Evolutionary conservation across 2,329 filamentous ascomycete species (phyloP).

Genomic region (Emergomyces pasteurianus): DNA sequence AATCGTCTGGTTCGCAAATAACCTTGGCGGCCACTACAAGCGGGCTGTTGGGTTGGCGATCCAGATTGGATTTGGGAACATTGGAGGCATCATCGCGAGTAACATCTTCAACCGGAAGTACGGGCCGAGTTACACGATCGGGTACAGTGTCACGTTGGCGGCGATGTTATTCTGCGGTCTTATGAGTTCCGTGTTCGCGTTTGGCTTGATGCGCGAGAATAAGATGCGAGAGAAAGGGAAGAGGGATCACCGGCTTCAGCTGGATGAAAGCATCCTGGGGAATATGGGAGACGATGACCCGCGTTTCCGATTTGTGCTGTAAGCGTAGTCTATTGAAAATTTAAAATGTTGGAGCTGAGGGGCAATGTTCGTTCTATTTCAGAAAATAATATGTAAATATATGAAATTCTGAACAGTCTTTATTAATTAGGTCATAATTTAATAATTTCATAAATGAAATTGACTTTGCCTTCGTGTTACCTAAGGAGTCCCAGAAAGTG

Average conservation of each 20-base stretch:
- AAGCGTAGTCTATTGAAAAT: too few species aligned
- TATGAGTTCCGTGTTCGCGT: constrained; percentile 16
- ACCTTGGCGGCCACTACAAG: constrained; percentile 58
- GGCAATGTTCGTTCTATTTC: too few species aligned
- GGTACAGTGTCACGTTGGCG: constrained; percentile 26
- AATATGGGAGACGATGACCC: constrained; percentile 26
- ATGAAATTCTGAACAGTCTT: too few species aligned
- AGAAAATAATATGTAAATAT: too few species aligned
- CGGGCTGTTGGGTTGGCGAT: constrained; percentile 54
- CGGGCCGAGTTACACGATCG: constrained; percentile 26
- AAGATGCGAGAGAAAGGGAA: constrained; percentile 17
- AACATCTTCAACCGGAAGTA: constrained; percentile 30
- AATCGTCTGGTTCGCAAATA: constrained; percentile 56
- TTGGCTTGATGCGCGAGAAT: constrained; percentile 20
- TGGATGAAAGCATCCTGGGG: constrained; percentile 14
- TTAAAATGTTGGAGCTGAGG: too few species aligned
- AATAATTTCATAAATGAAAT: too few species aligned
- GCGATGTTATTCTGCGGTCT: constrained; percentile 19
- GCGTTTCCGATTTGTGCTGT: constrained; percentile 23
- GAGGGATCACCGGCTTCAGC: constrained; percentile 13
- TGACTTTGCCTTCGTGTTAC: too few species aligned
- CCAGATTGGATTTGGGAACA: constrained; percentile 56
- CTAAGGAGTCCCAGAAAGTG: too few species aligned
- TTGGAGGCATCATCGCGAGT: constrained; percentile 49
- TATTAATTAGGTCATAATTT: too few species aligned